Conservation (phyloP, 83 land plant genomes). For the Larix sibirica region DNA sequence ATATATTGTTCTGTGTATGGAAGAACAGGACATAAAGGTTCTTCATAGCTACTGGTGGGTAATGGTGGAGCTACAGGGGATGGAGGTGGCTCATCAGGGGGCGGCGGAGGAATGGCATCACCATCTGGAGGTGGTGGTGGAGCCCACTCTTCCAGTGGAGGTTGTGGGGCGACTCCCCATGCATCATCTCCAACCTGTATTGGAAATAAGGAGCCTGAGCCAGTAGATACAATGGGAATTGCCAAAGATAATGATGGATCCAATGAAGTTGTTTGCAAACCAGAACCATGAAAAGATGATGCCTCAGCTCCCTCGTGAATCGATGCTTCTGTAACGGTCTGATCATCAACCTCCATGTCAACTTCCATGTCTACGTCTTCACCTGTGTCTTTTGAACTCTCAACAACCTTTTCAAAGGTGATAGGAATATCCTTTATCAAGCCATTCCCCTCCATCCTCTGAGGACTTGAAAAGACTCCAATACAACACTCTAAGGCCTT, state of each 20-base stretch:
- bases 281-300: background rate
- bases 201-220: conserved; percentile 16
- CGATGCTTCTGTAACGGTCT: conserved; percentile 15
- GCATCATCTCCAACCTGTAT: conserved; percentile 15
- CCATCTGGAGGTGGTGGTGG: conserved; percentile 94
- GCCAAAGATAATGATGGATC: conserved; percentile 13
- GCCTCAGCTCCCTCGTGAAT: conserved; percentile 13
- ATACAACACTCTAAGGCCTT: background rate
- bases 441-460: background rate
- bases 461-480: background rate
- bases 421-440: background rate
- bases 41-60: conserved; percentile 17
- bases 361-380: conserved; percentile 91
- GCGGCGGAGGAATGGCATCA: conserved; percentile 76
- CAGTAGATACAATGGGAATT: conserved; percentile 5
- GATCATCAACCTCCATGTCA: conserved; percentile 96
- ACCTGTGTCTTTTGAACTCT: background rate
- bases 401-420: background rate
- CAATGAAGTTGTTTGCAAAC: conserved; percentile 1
- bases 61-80: conserved; percentile 18
- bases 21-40: conserved; percentile 25
- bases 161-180: conserved; percentile 48
- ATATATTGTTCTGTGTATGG: conserved; percentile 41
- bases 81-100: conserved; percentile 68
- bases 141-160: conserved; percentile 88